These are phyloP conservation scores for Eucalyptus cloeziana DNA, from an alignment of 345 rosid species.

Conservation along the genomic window DNA sequence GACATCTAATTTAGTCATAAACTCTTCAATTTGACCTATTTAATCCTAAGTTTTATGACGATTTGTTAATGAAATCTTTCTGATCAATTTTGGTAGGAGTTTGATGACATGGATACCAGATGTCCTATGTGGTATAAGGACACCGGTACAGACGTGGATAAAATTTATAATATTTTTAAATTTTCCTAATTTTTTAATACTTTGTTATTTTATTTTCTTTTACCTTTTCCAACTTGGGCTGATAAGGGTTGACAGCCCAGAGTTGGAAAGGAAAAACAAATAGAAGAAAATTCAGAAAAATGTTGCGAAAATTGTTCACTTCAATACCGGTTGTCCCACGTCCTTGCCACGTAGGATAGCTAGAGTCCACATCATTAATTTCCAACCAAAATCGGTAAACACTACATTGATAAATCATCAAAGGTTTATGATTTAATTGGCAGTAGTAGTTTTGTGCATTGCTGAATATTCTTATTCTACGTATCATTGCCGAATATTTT, in stretches of 20 bases:
- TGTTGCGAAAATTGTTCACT: neutral
- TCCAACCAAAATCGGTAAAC: neutral
- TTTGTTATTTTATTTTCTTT: no score
- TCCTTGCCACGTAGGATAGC: neutral
- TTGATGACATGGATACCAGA: no score
- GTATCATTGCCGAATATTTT: neutral
- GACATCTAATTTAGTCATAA: no score
- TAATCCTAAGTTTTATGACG: no score
- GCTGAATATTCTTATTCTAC: neutral
- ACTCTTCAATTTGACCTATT: no score
- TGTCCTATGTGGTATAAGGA: neutral
- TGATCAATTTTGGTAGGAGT: neutral
- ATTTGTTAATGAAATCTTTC: no score
- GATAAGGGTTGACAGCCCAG: neutral
- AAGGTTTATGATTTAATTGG: neutral
- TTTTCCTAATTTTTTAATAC: neutral
- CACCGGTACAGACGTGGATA: rapidly evolving
- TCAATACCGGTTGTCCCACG: neutral
- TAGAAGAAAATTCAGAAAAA: no score
- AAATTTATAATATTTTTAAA: no score
- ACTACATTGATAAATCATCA: neutral
- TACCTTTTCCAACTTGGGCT: neutral
- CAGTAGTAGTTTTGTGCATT: no score
- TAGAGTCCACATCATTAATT: neutral
- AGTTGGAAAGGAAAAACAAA: neutral